Conservation (phyloP, 2,329 filamentous ascomycete species). For the Sarocladium oryzae region DNA sequence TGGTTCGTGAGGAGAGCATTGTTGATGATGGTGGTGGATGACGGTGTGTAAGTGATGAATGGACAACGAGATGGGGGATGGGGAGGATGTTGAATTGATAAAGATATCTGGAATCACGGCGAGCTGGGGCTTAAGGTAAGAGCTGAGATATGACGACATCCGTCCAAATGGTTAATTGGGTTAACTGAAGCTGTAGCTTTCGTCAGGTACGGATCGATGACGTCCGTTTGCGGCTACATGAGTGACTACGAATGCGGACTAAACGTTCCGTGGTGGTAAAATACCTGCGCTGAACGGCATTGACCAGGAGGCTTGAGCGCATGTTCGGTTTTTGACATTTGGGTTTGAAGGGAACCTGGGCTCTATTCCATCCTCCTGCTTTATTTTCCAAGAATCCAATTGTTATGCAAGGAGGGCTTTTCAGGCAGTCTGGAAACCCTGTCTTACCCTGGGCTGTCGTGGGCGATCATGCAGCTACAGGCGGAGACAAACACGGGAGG, state of each 20-base stretch:
- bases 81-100: background rate
- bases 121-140: background rate
- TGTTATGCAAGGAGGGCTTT: no score
- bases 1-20: slow-evolving; percentile 3
- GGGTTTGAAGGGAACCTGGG: no score
- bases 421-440: no score
- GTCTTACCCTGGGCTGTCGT: no score
- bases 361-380: no score
- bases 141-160: background rate
- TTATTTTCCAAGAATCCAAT: no score
- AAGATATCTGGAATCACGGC: background rate
- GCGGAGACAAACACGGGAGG: no score
- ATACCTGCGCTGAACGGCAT: no score
- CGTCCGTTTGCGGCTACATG: slow-evolving; percentile 1
- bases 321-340: no score
- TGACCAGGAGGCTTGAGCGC: no score
- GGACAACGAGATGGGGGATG: background rate
- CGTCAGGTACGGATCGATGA: slow-evolving; percentile 6
- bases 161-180: background rate
- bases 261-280: slow-evolving; percentile 3
- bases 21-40: background rate
- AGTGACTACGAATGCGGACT: slow-evolving; percentile 2
- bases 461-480: no score
- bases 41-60: background rate
- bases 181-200: background rate